Evolutionary conservation across 106 monocot species (phyloP).

Genomic region (Iris macrosiphon): DNA sequence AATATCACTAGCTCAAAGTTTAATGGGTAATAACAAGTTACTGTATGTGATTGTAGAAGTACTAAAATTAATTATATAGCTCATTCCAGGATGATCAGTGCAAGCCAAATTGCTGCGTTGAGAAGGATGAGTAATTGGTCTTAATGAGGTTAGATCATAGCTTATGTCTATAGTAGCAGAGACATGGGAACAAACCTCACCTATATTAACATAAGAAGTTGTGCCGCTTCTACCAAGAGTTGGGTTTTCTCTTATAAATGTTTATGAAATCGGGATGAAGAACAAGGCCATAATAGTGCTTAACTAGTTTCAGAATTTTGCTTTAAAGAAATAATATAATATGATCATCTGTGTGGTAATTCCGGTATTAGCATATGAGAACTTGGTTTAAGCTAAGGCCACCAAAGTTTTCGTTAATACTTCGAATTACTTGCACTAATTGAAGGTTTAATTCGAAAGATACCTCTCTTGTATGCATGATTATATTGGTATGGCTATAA

Average conservation of each 20-base stretch:
- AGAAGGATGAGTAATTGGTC: background rate
- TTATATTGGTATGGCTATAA: no score
- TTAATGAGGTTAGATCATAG: background rate
- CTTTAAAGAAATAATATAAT: background rate
- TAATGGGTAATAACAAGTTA: slow-evolving; percentile 1
- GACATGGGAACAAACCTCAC: no score
- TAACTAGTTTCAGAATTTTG: no score
- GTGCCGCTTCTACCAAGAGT: background rate
- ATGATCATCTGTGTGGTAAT: background rate
- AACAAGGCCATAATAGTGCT: slow-evolving; percentile 1
- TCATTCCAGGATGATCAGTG: background rate
- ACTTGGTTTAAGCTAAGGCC: background rate
- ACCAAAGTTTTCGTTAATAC: background rate
- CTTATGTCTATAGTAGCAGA: background rate
- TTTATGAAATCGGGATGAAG: background rate
- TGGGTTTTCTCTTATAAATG: background rate
- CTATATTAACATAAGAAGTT: no score
- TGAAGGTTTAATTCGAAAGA: background rate
- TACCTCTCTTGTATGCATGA: background rate
- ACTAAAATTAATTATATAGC: background rate
- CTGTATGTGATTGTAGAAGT: background rate
- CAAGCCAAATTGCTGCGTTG: background rate
- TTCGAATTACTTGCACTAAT: background rate
- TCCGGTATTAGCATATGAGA: background rate
- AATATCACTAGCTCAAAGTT: background rate